These are phyloP conservation scores for Tetrapyrgos nigripes DNA, from an alignment of 1,284 basidiomycete genomes.

Conservation along the genomic window DNA sequence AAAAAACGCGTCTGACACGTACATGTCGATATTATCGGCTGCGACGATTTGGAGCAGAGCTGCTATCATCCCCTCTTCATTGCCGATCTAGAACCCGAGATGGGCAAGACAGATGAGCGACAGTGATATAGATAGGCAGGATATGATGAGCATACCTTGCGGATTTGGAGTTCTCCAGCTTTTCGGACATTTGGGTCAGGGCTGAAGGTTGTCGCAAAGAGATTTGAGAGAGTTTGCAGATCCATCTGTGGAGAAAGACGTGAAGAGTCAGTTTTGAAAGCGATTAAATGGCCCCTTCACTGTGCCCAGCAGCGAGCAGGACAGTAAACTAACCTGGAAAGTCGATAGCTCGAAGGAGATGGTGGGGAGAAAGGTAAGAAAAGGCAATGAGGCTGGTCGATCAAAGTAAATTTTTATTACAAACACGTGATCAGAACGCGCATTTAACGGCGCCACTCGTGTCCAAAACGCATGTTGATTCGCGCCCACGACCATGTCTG, in stretches of 20 bases:
- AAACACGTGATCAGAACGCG: too few relatives aligned
- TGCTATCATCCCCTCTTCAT: conserved; percentile 79
- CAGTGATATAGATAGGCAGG: background rate
- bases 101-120: background rate
- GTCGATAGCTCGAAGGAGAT: too few relatives aligned
- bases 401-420: too few relatives aligned
- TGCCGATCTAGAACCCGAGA: conserved; percentile 58
- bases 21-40: conserved; percentile 78
- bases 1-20: conserved; percentile 53
- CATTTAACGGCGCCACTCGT: too few relatives aligned
- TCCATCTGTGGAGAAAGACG: conserved; percentile 60
- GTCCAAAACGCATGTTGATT: too few relatives aligned
- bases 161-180: conserved; percentile 82
- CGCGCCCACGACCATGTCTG: too few relatives aligned
- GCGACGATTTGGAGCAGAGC: conserved; percentile 84
- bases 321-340: too few relatives aligned
- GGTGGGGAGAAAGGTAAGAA: too few relatives aligned
- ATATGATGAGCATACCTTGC: conserved; percentile 58
- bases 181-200: conserved; percentile 88
- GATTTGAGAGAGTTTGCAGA: conserved; percentile 73
- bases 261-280: too few relatives aligned
- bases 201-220: conserved; percentile 81
- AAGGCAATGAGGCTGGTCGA: too few relatives aligned
- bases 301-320: too few relatives aligned
- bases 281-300: too few relatives aligned